A percentile compares a stretch with the other conserved stretches of the same genome.
Evolutionary conservation across 179 eudicot species (phyloP).

Genomic region (Sideroxylon spinosum): DNA sequence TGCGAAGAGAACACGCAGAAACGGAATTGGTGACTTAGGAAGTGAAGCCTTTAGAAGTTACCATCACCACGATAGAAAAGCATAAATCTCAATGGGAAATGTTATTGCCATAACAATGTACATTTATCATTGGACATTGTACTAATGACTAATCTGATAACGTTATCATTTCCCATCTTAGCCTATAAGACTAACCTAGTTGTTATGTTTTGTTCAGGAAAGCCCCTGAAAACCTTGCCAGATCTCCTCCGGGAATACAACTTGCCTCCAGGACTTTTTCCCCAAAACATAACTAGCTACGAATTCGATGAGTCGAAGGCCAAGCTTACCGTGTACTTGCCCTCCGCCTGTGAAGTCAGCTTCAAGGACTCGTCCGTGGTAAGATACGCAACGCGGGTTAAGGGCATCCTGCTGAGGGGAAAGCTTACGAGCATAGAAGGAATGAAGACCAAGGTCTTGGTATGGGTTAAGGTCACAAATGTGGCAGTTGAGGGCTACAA

Average conservation of each 20-base stretch:
- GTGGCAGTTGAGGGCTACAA: constrained; percentile 64
- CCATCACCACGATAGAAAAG: not conserved
- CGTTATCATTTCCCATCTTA: no score
- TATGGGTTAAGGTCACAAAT: constrained; percentile 81
- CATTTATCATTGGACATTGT: no score
- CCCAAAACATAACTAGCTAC: constrained; percentile 60
- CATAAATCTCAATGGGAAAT: not conserved
- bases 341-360: constrained; percentile 64
- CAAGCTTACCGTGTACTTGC: constrained; percentile 62
- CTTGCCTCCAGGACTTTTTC: constrained; percentile 74
- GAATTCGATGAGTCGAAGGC: constrained; percentile 68
- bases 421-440: constrained; percentile 84
- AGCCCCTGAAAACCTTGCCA: constrained; percentile 55
- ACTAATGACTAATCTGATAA: no score
- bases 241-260: constrained; percentile 79
- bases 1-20: no score
- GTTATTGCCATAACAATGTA: no score
- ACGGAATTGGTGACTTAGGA: no score
- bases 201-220: constrained; percentile 41
- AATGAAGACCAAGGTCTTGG: constrained; percentile 80
- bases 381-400: constrained; percentile 67
- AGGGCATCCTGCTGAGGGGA: constrained; percentile 63
- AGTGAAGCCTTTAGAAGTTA: no score
- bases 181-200: no score
- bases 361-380: constrained; percentile 78